These are phyloP conservation scores for Penicillium sp. DNA, from an alignment of 2,329 filamentous ascomycete species.

Conservation along the genomic window DNA sequence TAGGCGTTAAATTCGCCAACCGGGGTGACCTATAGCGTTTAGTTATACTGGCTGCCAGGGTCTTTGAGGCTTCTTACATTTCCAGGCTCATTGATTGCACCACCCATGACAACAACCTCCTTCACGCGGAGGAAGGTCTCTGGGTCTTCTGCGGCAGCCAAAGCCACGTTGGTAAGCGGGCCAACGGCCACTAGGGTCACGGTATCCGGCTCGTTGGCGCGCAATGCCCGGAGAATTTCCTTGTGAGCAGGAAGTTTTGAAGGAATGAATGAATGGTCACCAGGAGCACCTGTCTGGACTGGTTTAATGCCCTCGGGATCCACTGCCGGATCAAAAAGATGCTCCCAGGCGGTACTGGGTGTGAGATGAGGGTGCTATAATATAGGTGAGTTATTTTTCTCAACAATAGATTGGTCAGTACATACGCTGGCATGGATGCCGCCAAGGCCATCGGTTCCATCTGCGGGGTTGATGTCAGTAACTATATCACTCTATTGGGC, in stretches of 20 bases:
- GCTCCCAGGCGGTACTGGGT: slow-evolving; percentile 71
- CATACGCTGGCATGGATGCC: slow-evolving; percentile 62
- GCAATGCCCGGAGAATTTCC: slow-evolving; percentile 84
- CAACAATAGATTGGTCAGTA: neutral
- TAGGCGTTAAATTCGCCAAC: slow-evolving; percentile 94
- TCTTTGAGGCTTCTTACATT: slow-evolving; percentile 62
- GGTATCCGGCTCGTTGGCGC: slow-evolving; percentile 76
- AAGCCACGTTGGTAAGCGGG: slow-evolving; percentile 87
- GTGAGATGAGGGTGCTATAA: slow-evolving; percentile 68
- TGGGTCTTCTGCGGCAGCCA: slow-evolving; percentile 84
- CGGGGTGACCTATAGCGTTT: slow-evolving; percentile 56
- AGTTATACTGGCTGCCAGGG: neutral
- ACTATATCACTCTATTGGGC: neutral
- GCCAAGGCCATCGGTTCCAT: slow-evolving; percentile 74
- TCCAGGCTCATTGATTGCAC: slow-evolving; percentile 73
- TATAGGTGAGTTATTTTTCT: neutral
- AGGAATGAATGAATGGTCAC: slow-evolving; percentile 65
- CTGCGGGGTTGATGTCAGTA: slow-evolving; percentile 42
- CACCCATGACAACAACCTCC: slow-evolving; percentile 94
- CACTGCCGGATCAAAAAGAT: slow-evolving; percentile 58
- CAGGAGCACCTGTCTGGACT: slow-evolving; percentile 32
- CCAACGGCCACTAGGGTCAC: slow-evolving; percentile 90
- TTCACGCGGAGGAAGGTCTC: slow-evolving; percentile 86
- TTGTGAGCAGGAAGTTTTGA: slow-evolving; percentile 72
- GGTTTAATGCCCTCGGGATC: slow-evolving; percentile 50